phyloP scores from a whole-genome alignment of 139 green algal species.

The Chlamydomonas sp. region DNA sequence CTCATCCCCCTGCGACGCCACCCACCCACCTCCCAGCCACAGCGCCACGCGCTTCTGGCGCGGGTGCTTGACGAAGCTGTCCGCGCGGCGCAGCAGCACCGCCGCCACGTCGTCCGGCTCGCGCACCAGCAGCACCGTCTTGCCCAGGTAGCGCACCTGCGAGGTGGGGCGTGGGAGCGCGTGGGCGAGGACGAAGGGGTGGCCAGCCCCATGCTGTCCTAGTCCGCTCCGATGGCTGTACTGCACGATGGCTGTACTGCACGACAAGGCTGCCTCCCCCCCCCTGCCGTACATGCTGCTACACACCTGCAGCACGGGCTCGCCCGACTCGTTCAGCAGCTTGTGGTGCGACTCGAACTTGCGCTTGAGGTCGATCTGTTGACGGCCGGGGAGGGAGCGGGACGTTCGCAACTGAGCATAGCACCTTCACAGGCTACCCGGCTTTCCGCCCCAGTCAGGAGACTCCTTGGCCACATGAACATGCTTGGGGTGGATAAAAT shows the following conservation, averaged over 20 bases:
- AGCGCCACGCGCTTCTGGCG: neutral
- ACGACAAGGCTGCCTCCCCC: neutral
- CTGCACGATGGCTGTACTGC: neutral
- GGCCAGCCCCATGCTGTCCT: too few relatives aligned
- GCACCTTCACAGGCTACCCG: too few relatives aligned
- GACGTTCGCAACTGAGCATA: too few relatives aligned
- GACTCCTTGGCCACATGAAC: too few relatives aligned
- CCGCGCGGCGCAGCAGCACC: neutral
- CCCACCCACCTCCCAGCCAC: neutral
- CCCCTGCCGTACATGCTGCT: too few relatives aligned
- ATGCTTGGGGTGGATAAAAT: neutral
- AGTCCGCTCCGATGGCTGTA: neutral
- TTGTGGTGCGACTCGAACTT: neutral
- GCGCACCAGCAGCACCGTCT: neutral
- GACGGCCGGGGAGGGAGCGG: neutral
- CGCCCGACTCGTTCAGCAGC: neutral
- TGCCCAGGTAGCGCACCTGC: constrained; percentile 13
- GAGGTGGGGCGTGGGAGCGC: neutral
- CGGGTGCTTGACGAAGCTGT: neutral
- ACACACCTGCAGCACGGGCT: neutral
- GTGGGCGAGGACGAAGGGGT: neutral
- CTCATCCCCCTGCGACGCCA: too few relatives aligned
- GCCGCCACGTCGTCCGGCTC: neutral
- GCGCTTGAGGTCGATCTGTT: neutral
- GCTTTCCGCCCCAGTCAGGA: too few relatives aligned